A percentile compares a stretch with the other conserved stretches of the same genome.
phyloP scores from a whole-genome alignment of 2,329 filamentous ascomycete genomes.

The Chrysoporthe austroafricana region DNA sequence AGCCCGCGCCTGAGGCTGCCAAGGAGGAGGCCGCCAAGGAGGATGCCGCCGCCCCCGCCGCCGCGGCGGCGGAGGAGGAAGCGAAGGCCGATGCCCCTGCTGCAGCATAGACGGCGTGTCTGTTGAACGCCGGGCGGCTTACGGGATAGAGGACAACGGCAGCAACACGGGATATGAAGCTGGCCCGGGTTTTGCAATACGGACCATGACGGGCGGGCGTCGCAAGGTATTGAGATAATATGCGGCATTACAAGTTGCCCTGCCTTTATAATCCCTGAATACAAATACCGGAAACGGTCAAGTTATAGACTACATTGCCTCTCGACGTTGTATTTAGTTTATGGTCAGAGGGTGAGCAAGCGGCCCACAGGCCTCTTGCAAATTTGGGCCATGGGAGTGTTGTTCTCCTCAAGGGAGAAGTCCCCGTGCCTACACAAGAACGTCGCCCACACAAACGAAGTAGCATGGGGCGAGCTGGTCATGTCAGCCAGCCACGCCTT shows the following conservation, averaged over 20 bases:
- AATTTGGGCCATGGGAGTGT: neutral
- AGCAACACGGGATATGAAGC: neutral
- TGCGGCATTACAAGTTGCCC: conserved; percentile 11
- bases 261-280: conserved; percentile 9
- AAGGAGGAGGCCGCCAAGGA: conserved; percentile 9
- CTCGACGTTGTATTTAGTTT: neutral
- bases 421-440: no score
- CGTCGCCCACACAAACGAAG: neutral
- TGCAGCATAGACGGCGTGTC: conserved; percentile 38
- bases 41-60: conserved; percentile 29
- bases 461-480: neutral
- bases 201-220: conserved; percentile 4
- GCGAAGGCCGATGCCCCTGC: conserved; percentile 42
- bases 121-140: neutral
- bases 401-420: no score
- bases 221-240: neutral
- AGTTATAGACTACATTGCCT: conserved; percentile 18
- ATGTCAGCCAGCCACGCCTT: neutral
- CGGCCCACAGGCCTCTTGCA: neutral
- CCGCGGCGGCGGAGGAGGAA: conserved; percentile 37
- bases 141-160: neutral
- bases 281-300: conserved; percentile 1
- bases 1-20: conserved; percentile 35
- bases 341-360: neutral
- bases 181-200: neutral